Evolutionary conservation across 345 rosid genomes (phyloP), one percentile per base, ranked within the genome.

Genomic region (Abelmoschus esculentus): DNA sequence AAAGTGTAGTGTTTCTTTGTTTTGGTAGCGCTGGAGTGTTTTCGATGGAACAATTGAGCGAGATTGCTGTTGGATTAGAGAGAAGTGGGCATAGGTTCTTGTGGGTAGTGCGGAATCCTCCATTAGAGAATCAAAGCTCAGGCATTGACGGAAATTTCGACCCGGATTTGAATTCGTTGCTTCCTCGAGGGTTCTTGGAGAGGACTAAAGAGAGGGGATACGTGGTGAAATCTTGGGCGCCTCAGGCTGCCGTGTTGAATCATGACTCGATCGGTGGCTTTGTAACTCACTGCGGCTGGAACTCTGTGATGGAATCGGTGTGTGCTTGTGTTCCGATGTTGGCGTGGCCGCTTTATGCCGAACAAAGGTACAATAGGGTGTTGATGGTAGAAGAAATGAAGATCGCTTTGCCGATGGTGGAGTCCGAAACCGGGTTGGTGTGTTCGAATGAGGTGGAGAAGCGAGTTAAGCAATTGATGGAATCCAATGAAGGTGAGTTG

Each of bases 11-110:
- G 52, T 87, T 81, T 61, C 65, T 89, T 0, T 83, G 88, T 70
- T 89, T 86, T 53, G 90, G 91, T n/a, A 89, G 89, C 73, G 61
- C 77, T 62, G 90, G 90, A 9, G 72, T 70, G 72, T 88, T 86
- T 70, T 75, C 85, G 0, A 8, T 1, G 26, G 53, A 56, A 18
- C 90, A 84, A 59, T 36, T 84, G 34, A 73, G n/a, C 69, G 86
- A 81, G 60, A 82, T 81, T 10, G 88, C 85, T 6, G 31, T 38
- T 8, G 86, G 79, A 4, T 62, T 86, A 28, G 85, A 84, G 68
- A 69, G 47, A 53, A 82, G 86, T 40, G 78, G 71, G 0, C 69
- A 64, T 2, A 67, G 73, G 22, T 86, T 86, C 72, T 18, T 84
- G 36, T 86, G 90, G 90, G 81, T 78, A 18, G 84, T 84, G 10